These are phyloP conservation scores for Xylaria acuta DNA, from an alignment of 495 filamentous ascomycete genomes.

Conservation along the genomic window DNA sequence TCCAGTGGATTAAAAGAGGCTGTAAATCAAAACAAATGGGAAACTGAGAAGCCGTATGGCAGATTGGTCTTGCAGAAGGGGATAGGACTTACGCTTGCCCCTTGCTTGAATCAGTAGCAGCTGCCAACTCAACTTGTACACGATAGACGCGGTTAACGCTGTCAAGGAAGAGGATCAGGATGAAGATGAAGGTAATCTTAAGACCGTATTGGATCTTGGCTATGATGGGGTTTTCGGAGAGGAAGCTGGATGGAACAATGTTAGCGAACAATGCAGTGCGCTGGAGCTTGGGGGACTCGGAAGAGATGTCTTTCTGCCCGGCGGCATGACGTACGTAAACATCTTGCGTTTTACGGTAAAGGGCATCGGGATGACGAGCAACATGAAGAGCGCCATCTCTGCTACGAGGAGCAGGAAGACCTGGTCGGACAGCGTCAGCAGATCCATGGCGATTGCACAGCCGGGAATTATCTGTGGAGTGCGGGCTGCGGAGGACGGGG, in stretches of 20 bases:
- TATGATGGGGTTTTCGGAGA: conserved; percentile 80
- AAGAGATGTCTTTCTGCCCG: not conserved
- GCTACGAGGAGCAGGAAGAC: conserved; percentile 90
- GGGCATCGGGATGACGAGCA: conserved; percentile 89
- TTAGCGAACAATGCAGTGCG: conserved; percentile 6
- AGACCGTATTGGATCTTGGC: conserved; percentile 59
- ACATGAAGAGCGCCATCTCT: conserved; percentile 93
- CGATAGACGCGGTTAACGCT: conserved; percentile 98
- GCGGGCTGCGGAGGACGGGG: not conserved
- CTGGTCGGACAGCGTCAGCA: conserved; percentile 57
- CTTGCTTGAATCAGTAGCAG: conserved; percentile 55
- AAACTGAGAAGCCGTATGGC: not conserved
- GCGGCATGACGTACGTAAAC: conserved; percentile 70
- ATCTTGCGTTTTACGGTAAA: conserved; percentile 85
- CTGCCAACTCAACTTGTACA: conserved; percentile 85
- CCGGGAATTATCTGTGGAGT: not conserved
- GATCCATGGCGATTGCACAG: conserved; percentile 3
- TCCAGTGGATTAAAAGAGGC: not conserved
- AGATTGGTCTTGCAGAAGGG: conserved; percentile 1
- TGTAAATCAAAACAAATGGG: conserved; percentile 17
- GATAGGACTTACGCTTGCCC: conserved; percentile 31
- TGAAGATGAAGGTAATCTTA: conserved; percentile 98
- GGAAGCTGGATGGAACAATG: conserved; percentile 51
- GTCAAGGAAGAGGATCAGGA: conserved; percentile 96
- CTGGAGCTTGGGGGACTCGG: not conserved